phyloP scores from a whole-genome alignment of 371 early-diverging fungal species.

The Circinella minor region DNA sequence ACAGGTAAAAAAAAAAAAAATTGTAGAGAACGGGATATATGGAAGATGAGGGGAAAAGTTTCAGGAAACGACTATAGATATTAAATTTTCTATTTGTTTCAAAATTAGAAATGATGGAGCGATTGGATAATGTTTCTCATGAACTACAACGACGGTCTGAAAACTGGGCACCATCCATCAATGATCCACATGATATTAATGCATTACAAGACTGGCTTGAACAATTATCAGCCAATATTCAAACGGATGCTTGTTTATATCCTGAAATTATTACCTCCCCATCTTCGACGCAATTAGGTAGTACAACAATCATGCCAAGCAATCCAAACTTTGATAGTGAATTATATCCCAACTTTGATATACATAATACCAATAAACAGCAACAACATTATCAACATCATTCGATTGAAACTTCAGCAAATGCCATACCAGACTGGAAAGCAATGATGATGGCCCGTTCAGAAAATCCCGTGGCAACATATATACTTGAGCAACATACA shows the following conservation, averaged over 20 bases:
- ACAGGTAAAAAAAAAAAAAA: conserved; percentile 34
- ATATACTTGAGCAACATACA: conserved; percentile 4
- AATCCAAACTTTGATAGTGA: background rate
- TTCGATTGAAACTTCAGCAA: background rate
- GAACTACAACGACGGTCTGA: conserved; percentile 24
- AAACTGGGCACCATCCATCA: conserved; percentile 40
- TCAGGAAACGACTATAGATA: too few relatives aligned
- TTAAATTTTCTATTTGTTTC: background rate
- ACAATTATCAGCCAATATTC: conserved; percentile 49
- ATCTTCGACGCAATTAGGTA: background rate
- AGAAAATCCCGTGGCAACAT: conserved; percentile 14
- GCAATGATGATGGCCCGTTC: conserved; percentile 6
- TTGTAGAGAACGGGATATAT: background rate
- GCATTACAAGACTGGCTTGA: conserved; percentile 55
- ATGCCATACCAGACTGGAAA: conserved; percentile 14
- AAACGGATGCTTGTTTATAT: conserved; percentile 35
- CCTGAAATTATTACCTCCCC: conserved; percentile 18
- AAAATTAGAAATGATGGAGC: conserved; percentile 52
- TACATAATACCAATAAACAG: too few relatives aligned
- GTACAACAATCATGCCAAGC: conserved; percentile 8
- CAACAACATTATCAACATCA: background rate
- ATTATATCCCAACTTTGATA: background rate
- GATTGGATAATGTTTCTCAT: conserved; percentile 44
- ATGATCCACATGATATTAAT: conserved; percentile 43
- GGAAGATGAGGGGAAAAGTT: background rate